Conservation (phyloP, 768 basidiomycete species). For the Trametes meyenii region DNA sequence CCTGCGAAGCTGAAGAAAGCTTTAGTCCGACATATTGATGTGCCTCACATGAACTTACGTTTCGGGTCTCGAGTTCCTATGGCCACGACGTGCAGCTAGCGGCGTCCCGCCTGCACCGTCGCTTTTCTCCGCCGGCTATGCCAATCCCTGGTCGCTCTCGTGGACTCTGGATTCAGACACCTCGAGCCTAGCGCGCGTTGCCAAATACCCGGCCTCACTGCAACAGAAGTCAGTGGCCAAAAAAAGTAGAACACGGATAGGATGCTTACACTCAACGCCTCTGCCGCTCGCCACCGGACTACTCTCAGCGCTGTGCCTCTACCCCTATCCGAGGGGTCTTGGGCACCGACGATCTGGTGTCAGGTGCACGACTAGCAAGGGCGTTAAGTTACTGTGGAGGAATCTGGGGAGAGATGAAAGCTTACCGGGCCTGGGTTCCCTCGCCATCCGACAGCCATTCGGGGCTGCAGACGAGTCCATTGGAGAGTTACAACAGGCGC, state of each 20-base stretch:
- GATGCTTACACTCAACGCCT: conserved; percentile 5
- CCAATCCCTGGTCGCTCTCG: not conserved
- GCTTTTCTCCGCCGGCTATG: conserved; percentile 3
- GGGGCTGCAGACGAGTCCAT: conserved; percentile 17
- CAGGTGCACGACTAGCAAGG: not conserved
- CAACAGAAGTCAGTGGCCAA: not conserved
- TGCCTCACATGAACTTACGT: not conserved
- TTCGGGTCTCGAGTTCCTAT: not conserved
- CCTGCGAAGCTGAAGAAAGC: not conserved
- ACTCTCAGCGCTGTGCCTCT: conserved; percentile 4
- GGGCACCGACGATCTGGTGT: conserved; percentile 4
- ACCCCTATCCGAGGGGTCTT: conserved; percentile 5
- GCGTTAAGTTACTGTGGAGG: not conserved
- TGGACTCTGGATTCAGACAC: conserved; percentile 1
- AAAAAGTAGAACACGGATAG: not conserved
- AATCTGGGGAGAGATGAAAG: too few relatives aligned
- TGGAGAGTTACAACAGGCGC: conserved; percentile 2
- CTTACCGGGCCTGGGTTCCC: conserved; percentile 17
- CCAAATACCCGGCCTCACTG: conserved; percentile 11
- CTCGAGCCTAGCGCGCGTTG: not conserved
- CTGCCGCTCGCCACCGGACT: conserved; percentile 14
- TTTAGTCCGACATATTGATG: too few relatives aligned
- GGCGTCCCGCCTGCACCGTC: conserved; percentile 2
- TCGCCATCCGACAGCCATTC: not conserved
- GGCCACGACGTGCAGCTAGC: conserved; percentile 5